Evolutionary conservation across 371 early-diverging fungal species (phyloP), one percentile per base, ranked within the genome.

Genomic region (Massospora cicadina): DNA sequence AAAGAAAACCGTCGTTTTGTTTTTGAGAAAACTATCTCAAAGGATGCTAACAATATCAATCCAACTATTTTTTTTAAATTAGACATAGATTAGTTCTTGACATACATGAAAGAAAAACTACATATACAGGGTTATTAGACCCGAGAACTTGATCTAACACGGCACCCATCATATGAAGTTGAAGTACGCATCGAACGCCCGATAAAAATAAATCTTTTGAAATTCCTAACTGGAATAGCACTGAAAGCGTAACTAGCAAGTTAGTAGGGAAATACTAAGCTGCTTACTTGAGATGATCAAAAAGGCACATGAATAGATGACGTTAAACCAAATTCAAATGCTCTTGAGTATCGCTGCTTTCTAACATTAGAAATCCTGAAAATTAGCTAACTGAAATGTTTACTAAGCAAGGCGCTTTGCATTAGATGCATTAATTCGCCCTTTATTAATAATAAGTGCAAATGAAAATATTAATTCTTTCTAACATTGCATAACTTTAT

Each of bases 151-250:
- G 58, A 54, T 67, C 66, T 7, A 70, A 58, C 10, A 70, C 61
- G 56, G 66, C 55, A 1, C 70, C 84, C 84, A 84, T 82, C 54
- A 81, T 66, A 0, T 78, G 76, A 59, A 84, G 70, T 69, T 84
- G 84, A 7, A 82, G 70, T 33, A 79, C 23, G 66, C 82, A 81
- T 26, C 84, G 79, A 25, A 76, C n/a, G 0, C 84, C 77, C 12
- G 81, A 77, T 5, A 84, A 71, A 17, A 84, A 68, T 25, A 88
- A 70, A 23, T 26, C 62, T 7, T 33, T 24, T 13, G 33, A 28
- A n/a, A 62, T n/a, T n/a, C 30, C 26, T 10, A 62, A 54, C 25
- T 62, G 26, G 17, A 62, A 62, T 5, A 31, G 26, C 1, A 33
- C 7, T 13, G 62, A 62, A n/a, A 62, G 30, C 2, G 53, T 31